Base-by-base conservation (phyloP, 176 grass and related monocot species). In the Oryza officinalis region DNA sequence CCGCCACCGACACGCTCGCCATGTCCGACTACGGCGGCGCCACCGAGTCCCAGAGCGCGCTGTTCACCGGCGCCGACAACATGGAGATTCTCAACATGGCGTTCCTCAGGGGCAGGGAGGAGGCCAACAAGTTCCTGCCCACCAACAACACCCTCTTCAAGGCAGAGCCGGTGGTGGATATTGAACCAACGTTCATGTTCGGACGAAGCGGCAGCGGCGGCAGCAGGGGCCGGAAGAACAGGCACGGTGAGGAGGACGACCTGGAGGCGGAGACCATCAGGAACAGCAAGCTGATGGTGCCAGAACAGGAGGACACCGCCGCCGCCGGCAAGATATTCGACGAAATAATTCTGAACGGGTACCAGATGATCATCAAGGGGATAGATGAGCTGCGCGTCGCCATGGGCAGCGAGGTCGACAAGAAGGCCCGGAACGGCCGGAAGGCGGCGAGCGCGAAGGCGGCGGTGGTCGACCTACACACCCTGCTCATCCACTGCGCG, bases 101-200 rank as follows among this genome's bases (percentile, higher is more conserved):
- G 6, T 86, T 92, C 35, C 78, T 59, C 60, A 75, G 84, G 66
- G 87, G 91, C 27, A 79, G 86, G 79, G 79, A 89, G 38, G 91
- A 92, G 28, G 91, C 84, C 65, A 82, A 26, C 10, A 89, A 87
- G 59, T 89, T 92, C 71, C 27, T 92, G 77, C 91, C 91, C 14
- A 77, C 75, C 30, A 80, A 49, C 65, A 78, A 67, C 37, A 71
- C 2, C 59, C 74, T 87, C 27, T 18, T 86, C 32, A 93, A 87
- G 37, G 68, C 52, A 15, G 85, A 86, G 23, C 82, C 26, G 79
- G 45, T n/a, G 45, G 71, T 81, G 35, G 64, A 81, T n/a, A n/a
- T n/a, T 25, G 65, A 30, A 22, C 71, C 76, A 35, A 71, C 76
- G 43, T 82, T 87, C 17, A 54, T 6, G 77, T 90, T 71, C 38